Conservation (phyloP, 2,329 filamentous ascomycete genomes). For the Epichloe festucae region DNA sequence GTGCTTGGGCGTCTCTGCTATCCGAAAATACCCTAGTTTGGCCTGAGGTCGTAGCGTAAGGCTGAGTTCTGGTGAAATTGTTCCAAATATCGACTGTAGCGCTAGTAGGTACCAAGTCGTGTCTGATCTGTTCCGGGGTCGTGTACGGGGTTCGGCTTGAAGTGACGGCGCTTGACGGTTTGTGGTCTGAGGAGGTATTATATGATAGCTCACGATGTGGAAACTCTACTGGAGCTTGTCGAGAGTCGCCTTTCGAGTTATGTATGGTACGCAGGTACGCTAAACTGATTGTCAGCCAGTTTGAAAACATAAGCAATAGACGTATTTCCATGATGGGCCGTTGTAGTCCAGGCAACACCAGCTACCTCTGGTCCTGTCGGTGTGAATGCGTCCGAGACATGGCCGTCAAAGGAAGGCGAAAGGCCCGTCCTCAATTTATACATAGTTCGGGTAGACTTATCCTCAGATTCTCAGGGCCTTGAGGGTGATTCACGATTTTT, state of each 20-base stretch:
- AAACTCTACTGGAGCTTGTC: neutral
- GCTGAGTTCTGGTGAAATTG: neutral
- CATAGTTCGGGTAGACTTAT: neutral
- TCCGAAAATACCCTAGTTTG: neutral
- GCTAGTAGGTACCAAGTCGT: neutral
- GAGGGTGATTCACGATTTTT: neutral
- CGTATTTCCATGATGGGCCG: slow-evolving; percentile 4
- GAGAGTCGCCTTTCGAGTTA: neutral
- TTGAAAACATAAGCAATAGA: slow-evolving; percentile 3
- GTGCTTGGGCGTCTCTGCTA: neutral
- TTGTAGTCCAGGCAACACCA: neutral
- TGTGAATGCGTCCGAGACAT: neutral
- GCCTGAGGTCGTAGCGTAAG: neutral
- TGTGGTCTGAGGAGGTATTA: neutral
- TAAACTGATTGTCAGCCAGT: slow-evolving; percentile 8
- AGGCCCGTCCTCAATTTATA: neutral
- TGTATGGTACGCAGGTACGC: neutral
- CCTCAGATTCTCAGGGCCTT: neutral
- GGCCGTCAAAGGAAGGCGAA: neutral
- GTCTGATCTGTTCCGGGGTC: neutral
- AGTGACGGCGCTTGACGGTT: neutral
- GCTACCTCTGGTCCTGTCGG: neutral
- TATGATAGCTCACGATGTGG: neutral
- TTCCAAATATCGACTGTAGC: neutral
- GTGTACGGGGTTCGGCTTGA: neutral